phyloP scores from a whole-genome alignment of 2,329 filamentous ascomycete genomes.

The Periconia macrospinosa region DNA sequence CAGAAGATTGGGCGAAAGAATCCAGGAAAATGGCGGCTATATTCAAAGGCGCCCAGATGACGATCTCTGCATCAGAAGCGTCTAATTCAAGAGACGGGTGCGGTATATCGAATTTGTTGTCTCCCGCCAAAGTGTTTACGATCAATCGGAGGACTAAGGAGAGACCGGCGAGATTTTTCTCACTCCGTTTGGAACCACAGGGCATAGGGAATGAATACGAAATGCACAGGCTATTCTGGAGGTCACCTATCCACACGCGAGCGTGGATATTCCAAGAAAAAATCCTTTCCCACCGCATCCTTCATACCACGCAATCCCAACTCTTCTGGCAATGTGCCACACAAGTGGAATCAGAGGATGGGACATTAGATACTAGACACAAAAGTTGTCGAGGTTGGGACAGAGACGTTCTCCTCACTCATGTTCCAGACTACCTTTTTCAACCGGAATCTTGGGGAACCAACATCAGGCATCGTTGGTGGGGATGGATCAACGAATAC shows the following conservation, averaged over 20 bases:
- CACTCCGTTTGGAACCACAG: neutral
- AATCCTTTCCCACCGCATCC: neutral
- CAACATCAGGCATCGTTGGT: neutral
- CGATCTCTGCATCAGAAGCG: neutral
- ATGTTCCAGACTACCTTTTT: neutral
- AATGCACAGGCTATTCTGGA: neutral
- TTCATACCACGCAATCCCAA: neutral
- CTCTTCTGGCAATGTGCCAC: slow-evolving; percentile 2
- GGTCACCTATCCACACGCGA: neutral
- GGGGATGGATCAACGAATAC: neutral
- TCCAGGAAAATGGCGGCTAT: slow-evolving; percentile 12
- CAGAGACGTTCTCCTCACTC: neutral
- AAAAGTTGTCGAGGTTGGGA: neutral
- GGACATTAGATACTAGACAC: neutral
- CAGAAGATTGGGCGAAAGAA: slow-evolving; percentile 14
- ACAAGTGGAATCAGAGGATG: neutral
- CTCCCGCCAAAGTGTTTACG: neutral
- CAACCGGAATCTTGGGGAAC: neutral
- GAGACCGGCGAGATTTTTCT: neutral
- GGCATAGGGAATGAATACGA: neutral
- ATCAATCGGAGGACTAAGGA: neutral
- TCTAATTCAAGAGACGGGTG: neutral
- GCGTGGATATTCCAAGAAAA: slow-evolving; percentile 6
- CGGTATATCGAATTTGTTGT: neutral
- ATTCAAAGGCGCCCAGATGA: neutral